Conservation (phyloP, 2,329 filamentous ascomycete species). For the Hypocrella siamensis region DNA sequence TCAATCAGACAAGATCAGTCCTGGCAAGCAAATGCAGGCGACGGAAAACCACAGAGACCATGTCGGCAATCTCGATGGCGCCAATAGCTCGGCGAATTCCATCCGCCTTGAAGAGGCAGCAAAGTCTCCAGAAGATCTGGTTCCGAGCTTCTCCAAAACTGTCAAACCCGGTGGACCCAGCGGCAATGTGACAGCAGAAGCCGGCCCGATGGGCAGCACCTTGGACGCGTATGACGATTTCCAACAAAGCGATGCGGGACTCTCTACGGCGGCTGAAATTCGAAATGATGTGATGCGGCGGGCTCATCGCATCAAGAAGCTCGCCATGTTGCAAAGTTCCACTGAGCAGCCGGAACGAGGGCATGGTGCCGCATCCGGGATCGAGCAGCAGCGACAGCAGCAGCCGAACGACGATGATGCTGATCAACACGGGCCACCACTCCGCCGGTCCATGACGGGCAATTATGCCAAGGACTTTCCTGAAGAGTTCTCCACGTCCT, state of each 20-base stretch:
- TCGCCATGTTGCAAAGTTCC: conserved; percentile 5
- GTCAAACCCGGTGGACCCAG: background rate
- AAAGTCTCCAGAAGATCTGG: too few species aligned
- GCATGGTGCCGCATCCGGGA: conserved; percentile 4
- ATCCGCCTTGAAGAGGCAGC: too few species aligned
- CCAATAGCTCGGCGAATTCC: too few species aligned
- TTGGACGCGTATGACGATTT: conserved; percentile 20
- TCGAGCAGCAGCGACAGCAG: too few species aligned
- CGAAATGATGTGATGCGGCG: conserved; percentile 15
- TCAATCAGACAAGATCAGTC: conserved; percentile 13
- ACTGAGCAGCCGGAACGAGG: conserved; percentile 5
- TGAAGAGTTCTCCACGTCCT: conserved; percentile 30
- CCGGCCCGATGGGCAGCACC: conserved; percentile 17
- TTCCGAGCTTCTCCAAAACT: too few species aligned
- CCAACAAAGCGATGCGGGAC: conserved; percentile 6
- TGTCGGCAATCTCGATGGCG: too few species aligned
- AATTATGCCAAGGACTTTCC: conserved; percentile 36
- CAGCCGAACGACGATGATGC: too few species aligned
- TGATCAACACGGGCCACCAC: conserved; percentile 1
- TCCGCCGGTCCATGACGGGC: conserved; percentile 21
- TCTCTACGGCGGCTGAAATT: conserved; percentile 15
- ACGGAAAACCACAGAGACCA: too few species aligned
- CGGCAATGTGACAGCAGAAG: too few species aligned
- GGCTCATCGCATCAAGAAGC: conserved; percentile 9
- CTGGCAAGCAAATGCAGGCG: too few species aligned